Evolutionary conservation across 768 basidiomycete species (phyloP), one percentile per base, ranked within the genome.

Genomic region (Dendrothele bispora): DNA sequence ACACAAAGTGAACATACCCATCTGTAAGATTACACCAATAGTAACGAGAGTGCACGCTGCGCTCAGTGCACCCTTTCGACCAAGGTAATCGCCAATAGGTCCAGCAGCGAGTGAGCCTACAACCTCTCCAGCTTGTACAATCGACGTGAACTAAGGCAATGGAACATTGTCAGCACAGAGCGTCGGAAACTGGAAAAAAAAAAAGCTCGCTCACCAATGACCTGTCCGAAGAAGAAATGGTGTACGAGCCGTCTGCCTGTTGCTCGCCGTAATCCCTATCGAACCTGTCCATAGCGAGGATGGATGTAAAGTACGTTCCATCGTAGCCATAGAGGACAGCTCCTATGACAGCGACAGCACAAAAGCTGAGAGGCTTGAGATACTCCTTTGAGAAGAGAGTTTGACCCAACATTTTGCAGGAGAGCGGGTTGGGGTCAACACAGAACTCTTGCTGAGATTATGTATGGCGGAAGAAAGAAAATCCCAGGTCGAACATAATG

Each of bases 311-410:
- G 32, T 47, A 46, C 5, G 49, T 45, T 27, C 49, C 38, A 27
- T n/a, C 34, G 32, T 37, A 47, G 24, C 49, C 46, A 22, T 47
- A 49, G 6, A 52, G 50, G 42, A 52, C 30, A 2, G 50, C 47
- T 22, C 39, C 50, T 7, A 52, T 14, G 11, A 47, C 50, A 26
- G 38, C 28, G 17, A 52, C 32, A 29, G 37, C 6, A 20, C 50
- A 48, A 34, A 41, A 44, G n/a, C n/a, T n/a, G 7, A 37, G 36
- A n/a, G 36, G 36, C 15, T 21, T n/a, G 6, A n/a, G 6, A 21
- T 37, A 37, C 36, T 37, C 36, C 21, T 37, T 37, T 37, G 36
- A 6, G 36, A 37, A 37, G n/a, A n/a, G n/a, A n/a, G n/a, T n/a
- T n/a, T n/a, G n/a, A n/a, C n/a, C n/a, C n/a, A n/a, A n/a, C n/a